Percentiles rank a stretch among this genome's conserved stretches.
Evolutionary conservation across 768 basidiomycete species (phyloP).

Genomic region (Boletus fagicola): DNA sequence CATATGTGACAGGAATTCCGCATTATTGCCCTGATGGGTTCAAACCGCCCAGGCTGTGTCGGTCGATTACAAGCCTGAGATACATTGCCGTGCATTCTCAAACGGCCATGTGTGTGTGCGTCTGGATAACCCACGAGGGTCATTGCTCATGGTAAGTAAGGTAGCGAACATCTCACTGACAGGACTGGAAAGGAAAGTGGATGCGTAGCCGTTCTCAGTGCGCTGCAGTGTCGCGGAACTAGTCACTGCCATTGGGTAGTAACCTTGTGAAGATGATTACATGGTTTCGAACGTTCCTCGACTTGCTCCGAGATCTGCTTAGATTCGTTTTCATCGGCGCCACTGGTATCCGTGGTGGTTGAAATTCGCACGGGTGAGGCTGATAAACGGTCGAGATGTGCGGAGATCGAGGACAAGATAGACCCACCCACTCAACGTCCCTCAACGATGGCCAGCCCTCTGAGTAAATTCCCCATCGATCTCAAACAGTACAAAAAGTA

Average conservation of each 20-base stretch:
- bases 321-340: conserved; percentile 2
- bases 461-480: conserved; percentile 69
- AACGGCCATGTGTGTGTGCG: background rate
- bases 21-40: background rate
- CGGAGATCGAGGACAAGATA: background rate
- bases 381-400: conserved; percentile 22
- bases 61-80: conserved; percentile 4
- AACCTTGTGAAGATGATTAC: background rate
- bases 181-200: conserved; percentile 11
- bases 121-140: background rate
- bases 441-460: conserved; percentile 38
- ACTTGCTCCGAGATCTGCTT: background rate
- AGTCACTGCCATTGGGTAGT: background rate
- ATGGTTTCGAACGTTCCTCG: conserved; percentile 19
- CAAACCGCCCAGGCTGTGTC: background rate
- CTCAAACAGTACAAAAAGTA: conserved; percentile 76
- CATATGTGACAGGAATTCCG: background rate
- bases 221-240: conserved; percentile 12
- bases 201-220: conserved; percentile 6
- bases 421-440: background rate
- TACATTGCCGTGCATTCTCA: background rate
- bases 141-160: background rate
- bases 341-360: background rate
- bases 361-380: conserved; percentile 27
- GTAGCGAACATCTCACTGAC: background rate